Conservation (phyloP, 2,329 filamentous ascomycete genomes). For the Calonectria multiphialidica region DNA sequence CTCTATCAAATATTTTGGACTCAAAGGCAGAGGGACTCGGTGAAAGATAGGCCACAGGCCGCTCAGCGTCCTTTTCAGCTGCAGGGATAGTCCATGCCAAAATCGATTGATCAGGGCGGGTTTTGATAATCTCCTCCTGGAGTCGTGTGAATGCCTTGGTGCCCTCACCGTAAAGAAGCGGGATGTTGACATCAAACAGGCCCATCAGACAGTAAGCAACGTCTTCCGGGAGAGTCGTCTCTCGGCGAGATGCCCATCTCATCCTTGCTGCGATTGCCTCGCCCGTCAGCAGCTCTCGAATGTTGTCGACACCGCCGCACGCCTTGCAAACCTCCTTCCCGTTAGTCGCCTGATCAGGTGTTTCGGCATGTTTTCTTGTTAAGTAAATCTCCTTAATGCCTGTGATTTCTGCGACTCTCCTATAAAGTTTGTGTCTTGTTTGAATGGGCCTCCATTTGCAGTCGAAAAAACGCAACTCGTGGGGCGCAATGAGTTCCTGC, state of each 20-base stretch:
- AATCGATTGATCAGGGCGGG: background rate
- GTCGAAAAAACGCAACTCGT: background rate
- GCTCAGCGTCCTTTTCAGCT: background rate
- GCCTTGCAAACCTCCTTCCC: background rate
- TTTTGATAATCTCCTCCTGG: slow-evolving; percentile 15
- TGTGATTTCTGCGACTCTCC: background rate
- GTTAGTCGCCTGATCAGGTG: background rate
- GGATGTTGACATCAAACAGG: slow-evolving; percentile 22
- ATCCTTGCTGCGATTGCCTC: background rate
- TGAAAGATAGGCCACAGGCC: background rate
- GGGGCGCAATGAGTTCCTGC: background rate
- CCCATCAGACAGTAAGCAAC: slow-evolving; percentile 19
- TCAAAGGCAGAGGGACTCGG: background rate
- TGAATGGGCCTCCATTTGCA: background rate
- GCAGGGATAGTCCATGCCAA: background rate
- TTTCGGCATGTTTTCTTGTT: background rate
- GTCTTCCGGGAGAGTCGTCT: slow-evolving; percentile 11
- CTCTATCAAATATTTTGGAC: background rate
- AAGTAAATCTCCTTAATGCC: background rate
- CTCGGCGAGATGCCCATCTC: slow-evolving; percentile 12
- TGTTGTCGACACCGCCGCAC: background rate
- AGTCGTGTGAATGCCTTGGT: slow-evolving; percentile 9
- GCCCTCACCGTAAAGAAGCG: slow-evolving; percentile 21
- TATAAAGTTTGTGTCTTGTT: background rate
- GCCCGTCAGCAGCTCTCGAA: background rate